These are phyloP conservation scores for Collybia mongolica DNA, from an alignment of 768 basidiomycete species.

Conservation along the genomic window DNA sequence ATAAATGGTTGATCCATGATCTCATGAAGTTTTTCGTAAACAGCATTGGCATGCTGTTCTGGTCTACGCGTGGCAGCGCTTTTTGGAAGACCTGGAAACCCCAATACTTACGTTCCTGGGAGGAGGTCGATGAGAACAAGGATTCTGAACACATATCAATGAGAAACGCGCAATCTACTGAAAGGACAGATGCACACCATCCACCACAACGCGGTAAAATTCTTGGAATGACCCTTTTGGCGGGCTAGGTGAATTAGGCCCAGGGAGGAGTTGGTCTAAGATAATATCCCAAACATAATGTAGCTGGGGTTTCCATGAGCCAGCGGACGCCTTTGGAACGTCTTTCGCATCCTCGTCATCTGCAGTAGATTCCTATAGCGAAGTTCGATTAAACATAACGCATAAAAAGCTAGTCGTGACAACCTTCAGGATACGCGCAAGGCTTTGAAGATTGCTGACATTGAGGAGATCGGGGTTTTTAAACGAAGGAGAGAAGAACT, in stretches of 20 bases:
- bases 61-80: conserved; percentile 64
- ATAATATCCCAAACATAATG: conserved; percentile 92
- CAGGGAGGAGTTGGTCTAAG: conserved; percentile 69
- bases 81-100: conserved; percentile 92
- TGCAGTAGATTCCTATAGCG: conserved; percentile 51
- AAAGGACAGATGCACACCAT: conserved; percentile 53
- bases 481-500: conserved; percentile 68
- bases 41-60: conserved; percentile 74
- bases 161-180: no score
- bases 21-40: conserved; percentile 97
- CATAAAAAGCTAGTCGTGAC: conserved; percentile 8
- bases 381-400: not conserved
- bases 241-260: conserved; percentile 30
- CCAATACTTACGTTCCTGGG: conserved; percentile 89
- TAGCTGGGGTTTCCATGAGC: conserved; percentile 84
- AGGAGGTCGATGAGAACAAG: conserved; percentile 80
- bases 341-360: conserved; percentile 55
- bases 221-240: conserved; percentile 76
- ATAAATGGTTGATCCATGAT: conserved; percentile 94
- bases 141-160: conserved; percentile 53
- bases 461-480: conserved; percentile 70
- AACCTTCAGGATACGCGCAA: conserved; percentile 85
- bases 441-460: conserved; percentile 63
- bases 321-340: conserved; percentile 45
- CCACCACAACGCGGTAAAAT: conserved; percentile 89